Base-by-base conservation (phyloP, 192 early-diverging fungal species). In the Tieghemiomyces parasiticus region DNA sequence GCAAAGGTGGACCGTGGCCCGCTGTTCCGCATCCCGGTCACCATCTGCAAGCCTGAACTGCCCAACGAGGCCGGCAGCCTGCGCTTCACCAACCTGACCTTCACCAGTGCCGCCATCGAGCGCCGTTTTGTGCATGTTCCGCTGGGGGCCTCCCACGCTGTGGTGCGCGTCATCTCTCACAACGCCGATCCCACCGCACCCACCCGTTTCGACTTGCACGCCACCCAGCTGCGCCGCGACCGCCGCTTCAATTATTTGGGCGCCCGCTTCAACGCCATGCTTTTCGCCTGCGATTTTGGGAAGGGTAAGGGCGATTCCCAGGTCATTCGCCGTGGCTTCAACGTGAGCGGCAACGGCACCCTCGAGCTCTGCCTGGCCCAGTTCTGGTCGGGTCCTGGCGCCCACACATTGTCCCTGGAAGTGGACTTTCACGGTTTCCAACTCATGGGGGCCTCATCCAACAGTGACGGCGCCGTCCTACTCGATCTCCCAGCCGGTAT, bases 81-180 rank as follows among this genome's bases (percentile, higher is more conserved):
- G 35, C 62, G 65, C 25, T 89, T 82, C 61, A 61, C 75, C 22
- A 65, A 71, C 12, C 59, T 90, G 35, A 67, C 72, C 24, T 92
- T 91, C 55, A 69, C 68, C 12, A 85, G 90, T 24, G 90, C 91
- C 14, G 74, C 81, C 28, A 82, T 95, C 55, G 71, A 82, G 60
- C 82, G 95, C 35, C 74, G 77, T 25, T 93, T 93, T 63, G 68
- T 99, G 22, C 74, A 65, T 32, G 91, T 94, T 28, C 95, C 95
- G 3, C 58, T 62, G 0, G 87, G 87, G 34, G 87, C 92, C n/a
- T 91, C 90, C 47, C 78, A 83, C 59, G 87, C 82, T 12, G 55
- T 63, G n/a, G 63, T 86, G 31, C 56, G 62, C 0, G 13, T 81
- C 8, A 53, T 56, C 19, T 60, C 71, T 4, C 33, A 64, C 28